Evolutionary conservation across 306 rosid genomes (phyloP), one percentile per base, ranked within the genome.

Genomic region (Prunus mira): DNA sequence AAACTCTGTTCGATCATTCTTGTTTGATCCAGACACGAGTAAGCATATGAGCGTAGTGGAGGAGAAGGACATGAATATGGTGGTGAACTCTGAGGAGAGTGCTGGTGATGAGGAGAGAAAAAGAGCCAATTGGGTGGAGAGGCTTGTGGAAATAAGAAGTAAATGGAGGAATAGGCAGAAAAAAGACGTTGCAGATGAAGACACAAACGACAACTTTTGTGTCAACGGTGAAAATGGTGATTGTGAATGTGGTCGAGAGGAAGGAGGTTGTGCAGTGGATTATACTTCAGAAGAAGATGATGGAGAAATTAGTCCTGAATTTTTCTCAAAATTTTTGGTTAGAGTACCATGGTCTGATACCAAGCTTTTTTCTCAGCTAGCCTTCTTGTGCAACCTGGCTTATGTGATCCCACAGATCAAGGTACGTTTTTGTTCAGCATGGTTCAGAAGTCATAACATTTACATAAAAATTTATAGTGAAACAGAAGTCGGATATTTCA

Each of bases 351-450:
- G 86, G 97, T 88, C 90, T 45, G 92, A 85, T 80, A 90, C 91
- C 60, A 83, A 92, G 79, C 74, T 78, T 4, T 88, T 89, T 83
- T 95, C 97, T 71, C 84, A 89, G 81, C 82, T 90, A 10, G 92
- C 97, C 63, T 89, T 90, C 75, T 83, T 95, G 13, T 73, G 97
- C 84, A 92, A 95, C 89, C 88, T 90, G 90, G 97, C 98, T 20
- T 95, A 92, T 67, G 93, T 80, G 57, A 90, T 95, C 67, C 93
- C 89, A 65, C 81, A 89, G 63, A 89, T 92, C 74, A 85, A 87
- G 96, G 97, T 93, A 81, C 68, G 77, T 6, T 43, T 41, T 55
- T 43, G 12, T 61, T 5, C 27, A 45, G 46, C 24, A 15, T 4
- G 61, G 32, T 61, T 61, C 30, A 25, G 6, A 6, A 24, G n/a